These are phyloP conservation scores for Xanthoconium separans DNA, from an alignment of 1,284 basidiomycete genomes.

Conservation along the genomic window DNA sequence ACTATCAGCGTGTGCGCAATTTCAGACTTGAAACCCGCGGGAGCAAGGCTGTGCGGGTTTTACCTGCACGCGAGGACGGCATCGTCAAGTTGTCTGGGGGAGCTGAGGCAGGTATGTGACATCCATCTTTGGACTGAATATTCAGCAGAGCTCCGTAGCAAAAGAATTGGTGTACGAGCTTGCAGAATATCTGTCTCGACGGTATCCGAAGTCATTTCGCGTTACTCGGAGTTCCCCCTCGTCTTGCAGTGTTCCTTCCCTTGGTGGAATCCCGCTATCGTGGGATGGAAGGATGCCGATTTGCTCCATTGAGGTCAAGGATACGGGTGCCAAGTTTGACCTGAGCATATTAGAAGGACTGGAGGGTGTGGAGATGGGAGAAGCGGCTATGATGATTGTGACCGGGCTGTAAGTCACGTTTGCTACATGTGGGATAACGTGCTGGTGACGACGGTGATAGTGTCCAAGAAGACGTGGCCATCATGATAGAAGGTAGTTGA, in stretches of 20 bases:
- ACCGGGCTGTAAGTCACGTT: conserved; percentile 50
- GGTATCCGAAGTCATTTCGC: conserved; percentile 58
- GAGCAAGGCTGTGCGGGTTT: conserved; percentile 45
- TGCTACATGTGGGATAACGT: background rate
- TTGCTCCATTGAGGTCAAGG: conserved; percentile 49
- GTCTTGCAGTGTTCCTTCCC: conserved; percentile 12
- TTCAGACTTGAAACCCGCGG: conserved; percentile 53
- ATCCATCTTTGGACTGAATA: conserved; percentile 25
- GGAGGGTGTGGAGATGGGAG: conserved; percentile 29
- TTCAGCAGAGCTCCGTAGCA: conserved; percentile 37
- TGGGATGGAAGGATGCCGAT: conserved; percentile 55
- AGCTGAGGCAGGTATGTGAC: conserved; percentile 47
- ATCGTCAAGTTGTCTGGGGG: conserved; percentile 50
- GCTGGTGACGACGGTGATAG: conserved; percentile 29
- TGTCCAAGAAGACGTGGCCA: conserved; percentile 70
- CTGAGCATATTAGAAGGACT: conserved; percentile 38
- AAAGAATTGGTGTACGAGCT: conserved; percentile 64
- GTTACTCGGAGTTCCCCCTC: conserved; percentile 42
- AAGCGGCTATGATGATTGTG: conserved; percentile 60
- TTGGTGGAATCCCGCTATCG: conserved; percentile 36
- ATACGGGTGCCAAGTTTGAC: conserved; percentile 50
- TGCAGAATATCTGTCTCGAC: conserved; percentile 58
- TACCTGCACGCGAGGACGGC: conserved; percentile 39
- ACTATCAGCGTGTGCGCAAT: conserved; percentile 53
- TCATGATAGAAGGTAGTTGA: conserved; percentile 68